Conservation (phyloP, 2,329 filamentous ascomycete genomes). For the Aspergillus aculeatinus region DNA sequence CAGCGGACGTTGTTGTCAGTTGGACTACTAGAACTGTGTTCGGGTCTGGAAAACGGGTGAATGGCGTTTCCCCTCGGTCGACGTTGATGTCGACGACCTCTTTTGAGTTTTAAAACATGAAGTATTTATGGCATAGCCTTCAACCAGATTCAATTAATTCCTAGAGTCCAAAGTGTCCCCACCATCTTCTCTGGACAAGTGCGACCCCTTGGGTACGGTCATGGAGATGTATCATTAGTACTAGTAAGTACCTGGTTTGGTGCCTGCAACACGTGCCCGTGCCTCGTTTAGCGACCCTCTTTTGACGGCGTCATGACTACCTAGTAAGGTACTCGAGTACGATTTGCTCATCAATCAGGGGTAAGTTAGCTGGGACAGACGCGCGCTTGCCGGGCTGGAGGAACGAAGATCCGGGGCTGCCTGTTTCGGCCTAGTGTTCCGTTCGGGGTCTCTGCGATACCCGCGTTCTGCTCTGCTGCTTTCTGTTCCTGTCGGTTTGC, state of each 20-base stretch:
- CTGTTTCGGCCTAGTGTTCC: constrained; percentile 33
- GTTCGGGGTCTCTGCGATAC: constrained; percentile 43
- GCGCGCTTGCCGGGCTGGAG: constrained; percentile 28
- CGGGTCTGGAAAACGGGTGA: constrained; percentile 46
- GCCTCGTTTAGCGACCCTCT: too few species aligned
- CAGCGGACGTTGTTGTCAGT: constrained; percentile 33
- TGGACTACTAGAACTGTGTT: constrained; percentile 45
- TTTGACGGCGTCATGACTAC: too few species aligned
- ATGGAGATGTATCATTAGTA: neutral
- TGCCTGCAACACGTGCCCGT: neutral
- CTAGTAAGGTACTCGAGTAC: too few species aligned
- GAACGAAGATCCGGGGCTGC: constrained; percentile 30
- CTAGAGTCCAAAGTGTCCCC: constrained; percentile 8
- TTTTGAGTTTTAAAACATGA: constrained; percentile 34
- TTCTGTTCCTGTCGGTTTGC: constrained; percentile 29
- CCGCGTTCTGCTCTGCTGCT: constrained; percentile 33
- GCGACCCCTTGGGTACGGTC: too few species aligned
- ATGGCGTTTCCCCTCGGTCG: constrained; percentile 41
- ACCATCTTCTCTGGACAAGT: neutral
- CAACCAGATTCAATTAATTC: constrained; percentile 14
- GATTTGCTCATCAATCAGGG: constrained; percentile 7
- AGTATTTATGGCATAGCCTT: constrained; percentile 32
- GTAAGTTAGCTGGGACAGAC: constrained; percentile 5
- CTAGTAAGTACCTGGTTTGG: neutral
- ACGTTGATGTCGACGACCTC: constrained; percentile 32